These are phyloP conservation scores for Aspergillus flavus DNA, from an alignment of 2,329 filamentous ascomycete species.

Conservation along the genomic window DNA sequence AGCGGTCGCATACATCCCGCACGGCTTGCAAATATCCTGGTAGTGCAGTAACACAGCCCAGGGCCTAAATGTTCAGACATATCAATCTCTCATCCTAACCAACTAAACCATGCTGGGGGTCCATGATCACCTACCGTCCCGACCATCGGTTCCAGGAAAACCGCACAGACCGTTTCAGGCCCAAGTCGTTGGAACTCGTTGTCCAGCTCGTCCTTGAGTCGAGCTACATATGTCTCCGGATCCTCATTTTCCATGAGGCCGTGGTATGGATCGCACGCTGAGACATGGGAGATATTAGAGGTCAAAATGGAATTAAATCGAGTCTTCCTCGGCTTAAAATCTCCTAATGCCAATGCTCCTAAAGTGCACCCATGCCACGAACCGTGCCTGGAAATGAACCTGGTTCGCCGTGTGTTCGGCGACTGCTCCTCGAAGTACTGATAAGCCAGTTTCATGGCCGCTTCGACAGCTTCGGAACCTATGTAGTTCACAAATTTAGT, in stretches of 20 bases:
- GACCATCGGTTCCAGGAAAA: conserved; percentile 71
- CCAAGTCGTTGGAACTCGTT: conserved; percentile 64
- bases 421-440: conserved; percentile 64
- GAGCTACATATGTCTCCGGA: conserved; percentile 58
- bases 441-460: conserved; percentile 64
- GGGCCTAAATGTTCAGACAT: conserved; percentile 22
- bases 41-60: conserved; percentile 67
- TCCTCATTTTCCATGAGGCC: conserved; percentile 53
- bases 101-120: neutral
- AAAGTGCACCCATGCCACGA: conserved; percentile 72
- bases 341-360: conserved; percentile 67
- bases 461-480: conserved; percentile 69
- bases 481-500: neutral
- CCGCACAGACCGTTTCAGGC: conserved; percentile 66
- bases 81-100: neutral
- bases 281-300: conserved; percentile 59
- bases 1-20: conserved; percentile 64
- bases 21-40: conserved; percentile 69
- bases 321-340: conserved; percentile 60
- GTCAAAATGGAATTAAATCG: conserved; percentile 63
- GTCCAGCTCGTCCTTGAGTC: conserved; percentile 66
- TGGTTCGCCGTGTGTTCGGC: conserved; percentile 54
- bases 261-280: conserved; percentile 66
- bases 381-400: conserved; percentile 64
- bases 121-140: conserved; percentile 52